phyloP scores from a whole-genome alignment of 208 protist species.

The Borovskyia barvae region DNA sequence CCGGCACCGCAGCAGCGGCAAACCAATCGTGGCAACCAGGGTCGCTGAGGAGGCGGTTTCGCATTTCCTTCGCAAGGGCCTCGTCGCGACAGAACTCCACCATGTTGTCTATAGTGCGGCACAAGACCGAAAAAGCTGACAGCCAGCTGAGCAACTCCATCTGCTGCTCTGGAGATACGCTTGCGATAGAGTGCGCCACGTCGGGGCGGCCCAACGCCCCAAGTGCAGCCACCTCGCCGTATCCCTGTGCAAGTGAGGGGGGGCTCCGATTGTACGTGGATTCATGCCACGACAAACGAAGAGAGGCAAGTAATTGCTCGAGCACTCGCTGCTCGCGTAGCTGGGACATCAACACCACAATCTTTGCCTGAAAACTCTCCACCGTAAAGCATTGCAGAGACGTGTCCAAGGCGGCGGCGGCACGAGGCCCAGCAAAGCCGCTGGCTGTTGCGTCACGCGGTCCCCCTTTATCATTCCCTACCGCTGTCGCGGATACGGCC shows the following conservation, averaged over 20 bases:
- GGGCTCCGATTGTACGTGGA: constrained; percentile 31
- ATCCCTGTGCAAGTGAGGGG: constrained; percentile 23
- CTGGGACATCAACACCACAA: constrained; percentile 34
- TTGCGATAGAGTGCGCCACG: constrained; percentile 30
- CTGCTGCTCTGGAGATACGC: constrained; percentile 35
- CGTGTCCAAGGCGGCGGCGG: constrained; percentile 36
- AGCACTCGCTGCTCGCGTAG: constrained; percentile 44
- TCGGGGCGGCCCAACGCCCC: constrained; percentile 32
- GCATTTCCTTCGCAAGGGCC: constrained; percentile 32
- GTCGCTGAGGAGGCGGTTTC: constrained; percentile 30
- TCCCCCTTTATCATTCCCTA: not conserved
- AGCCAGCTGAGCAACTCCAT: constrained; percentile 67
- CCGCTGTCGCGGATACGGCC: too few species aligned
- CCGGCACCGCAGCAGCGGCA: constrained; percentile 53
- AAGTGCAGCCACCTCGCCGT: constrained; percentile 26
- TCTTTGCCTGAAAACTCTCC: constrained; percentile 48
- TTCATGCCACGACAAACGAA: constrained; percentile 33
- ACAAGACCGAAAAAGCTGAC: constrained; percentile 58
- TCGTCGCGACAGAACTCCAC: constrained; percentile 58
- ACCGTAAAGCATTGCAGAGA: constrained; percentile 67
- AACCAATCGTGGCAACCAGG: constrained; percentile 49
- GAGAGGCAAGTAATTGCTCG: constrained; percentile 49
- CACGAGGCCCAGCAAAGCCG: too few species aligned
- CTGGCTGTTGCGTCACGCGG: not conserved
- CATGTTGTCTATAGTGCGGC: constrained; percentile 69